A percentile compares a stretch with the other conserved stretches of the same genome.
Conservation (phyloP, 108 stramenopile species). For the Skeletonema tropicum region DNA sequence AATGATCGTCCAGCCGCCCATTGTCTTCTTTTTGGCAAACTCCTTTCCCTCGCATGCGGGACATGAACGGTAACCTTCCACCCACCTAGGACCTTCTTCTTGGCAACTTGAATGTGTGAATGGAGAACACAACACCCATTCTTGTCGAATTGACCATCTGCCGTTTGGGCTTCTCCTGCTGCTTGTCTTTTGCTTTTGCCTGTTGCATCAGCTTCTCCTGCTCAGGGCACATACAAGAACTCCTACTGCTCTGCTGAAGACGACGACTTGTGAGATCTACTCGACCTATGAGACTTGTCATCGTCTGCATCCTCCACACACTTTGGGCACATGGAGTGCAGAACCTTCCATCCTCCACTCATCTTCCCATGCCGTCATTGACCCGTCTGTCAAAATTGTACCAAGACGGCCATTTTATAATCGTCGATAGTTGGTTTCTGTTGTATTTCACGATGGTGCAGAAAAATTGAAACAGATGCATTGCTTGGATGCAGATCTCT, state of each 20-base stretch:
- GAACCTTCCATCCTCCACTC: conserved; percentile 43
- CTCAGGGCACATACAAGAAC: no score
- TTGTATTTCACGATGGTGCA: no score
- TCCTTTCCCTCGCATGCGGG: conserved; percentile 28
- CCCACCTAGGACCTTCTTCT: conserved; percentile 41
- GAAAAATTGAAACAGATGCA: no score
- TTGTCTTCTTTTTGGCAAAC: conserved; percentile 37
- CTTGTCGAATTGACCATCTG: conserved; percentile 31
- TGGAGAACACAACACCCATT: conserved; percentile 48
- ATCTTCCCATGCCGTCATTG: no score
- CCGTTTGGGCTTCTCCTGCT: no score
- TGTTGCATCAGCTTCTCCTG: no score
- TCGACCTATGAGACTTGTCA: conserved; percentile 30
- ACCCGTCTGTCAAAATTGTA: no score
- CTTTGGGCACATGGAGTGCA: conserved; percentile 37
- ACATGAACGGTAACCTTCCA: conserved; percentile 44
- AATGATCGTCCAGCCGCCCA: conserved; percentile 46
- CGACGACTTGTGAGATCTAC: conserved; percentile 24
- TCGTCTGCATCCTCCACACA: conserved; percentile 43
- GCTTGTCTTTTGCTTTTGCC: conserved; percentile 5
- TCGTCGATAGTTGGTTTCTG: no score
- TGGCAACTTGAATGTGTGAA: conserved; percentile 49
- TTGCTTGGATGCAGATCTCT: no score
- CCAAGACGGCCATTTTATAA: no score
- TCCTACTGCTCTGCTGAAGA: background rate